Conservation (phyloP, 2,329 filamentous ascomycete species). For the Leptographium lundbergii region DNA sequence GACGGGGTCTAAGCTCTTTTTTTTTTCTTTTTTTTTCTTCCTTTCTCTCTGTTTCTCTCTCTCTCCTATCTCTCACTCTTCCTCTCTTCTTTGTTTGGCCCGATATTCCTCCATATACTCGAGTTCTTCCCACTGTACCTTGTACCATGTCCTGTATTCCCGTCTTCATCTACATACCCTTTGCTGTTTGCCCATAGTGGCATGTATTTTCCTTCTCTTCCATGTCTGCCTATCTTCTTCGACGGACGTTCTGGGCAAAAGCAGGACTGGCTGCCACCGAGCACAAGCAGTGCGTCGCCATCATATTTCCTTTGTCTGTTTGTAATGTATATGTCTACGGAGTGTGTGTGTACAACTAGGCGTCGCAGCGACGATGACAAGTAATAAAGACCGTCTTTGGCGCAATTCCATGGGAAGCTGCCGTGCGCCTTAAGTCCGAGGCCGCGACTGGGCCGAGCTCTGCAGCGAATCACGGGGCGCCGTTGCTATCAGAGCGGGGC, state of each 20-base stretch:
- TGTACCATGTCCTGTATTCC: background rate
- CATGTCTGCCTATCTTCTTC: background rate
- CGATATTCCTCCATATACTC: background rate
- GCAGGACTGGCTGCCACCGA: background rate
- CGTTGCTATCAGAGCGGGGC: background rate
- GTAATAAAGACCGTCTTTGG: background rate
- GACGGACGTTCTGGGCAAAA: background rate
- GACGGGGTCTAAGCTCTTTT: constrained; percentile 5
- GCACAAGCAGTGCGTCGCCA: background rate
- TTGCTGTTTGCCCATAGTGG: background rate
- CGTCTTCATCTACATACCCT: background rate
- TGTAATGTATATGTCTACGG: background rate
- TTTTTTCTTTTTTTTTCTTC: background rate
- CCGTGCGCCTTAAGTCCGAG: too few relatives aligned
- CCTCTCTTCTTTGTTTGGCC: background rate
- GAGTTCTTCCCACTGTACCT: background rate
- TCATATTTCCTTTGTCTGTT: background rate
- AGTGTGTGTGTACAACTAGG: background rate
- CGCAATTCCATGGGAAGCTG: background rate
- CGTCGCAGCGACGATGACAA: background rate
- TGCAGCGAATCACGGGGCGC: background rate
- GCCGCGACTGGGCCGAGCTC: too few relatives aligned
- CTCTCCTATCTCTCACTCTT: too few relatives aligned
- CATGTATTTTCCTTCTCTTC: background rate
- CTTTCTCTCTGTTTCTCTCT: background rate